Evolutionary conservation across 2,329 filamentous ascomycete genomes (phyloP), one percentile per base, ranked within the genome.

Genomic region (Aspergillus candidus): DNA sequence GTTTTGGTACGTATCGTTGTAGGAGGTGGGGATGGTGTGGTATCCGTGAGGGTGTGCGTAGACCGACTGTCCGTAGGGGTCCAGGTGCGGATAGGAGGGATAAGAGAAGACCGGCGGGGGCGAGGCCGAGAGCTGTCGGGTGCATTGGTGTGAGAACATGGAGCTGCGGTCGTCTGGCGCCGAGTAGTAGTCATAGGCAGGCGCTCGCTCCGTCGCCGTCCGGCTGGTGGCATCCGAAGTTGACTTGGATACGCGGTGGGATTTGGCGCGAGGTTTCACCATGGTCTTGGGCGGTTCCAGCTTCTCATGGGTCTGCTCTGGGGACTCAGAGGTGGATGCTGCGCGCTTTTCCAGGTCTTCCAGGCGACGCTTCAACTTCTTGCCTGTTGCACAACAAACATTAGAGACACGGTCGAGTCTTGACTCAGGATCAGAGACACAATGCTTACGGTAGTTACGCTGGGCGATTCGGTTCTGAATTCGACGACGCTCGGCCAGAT

Each of bases 401-500:
- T 27, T 27, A 27, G 22, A 27, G 22, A 27, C 22, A 27, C 22
- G 22, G 22, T 10, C 10, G 6, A 3, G 36, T 44, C 15, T 14
- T 35, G 12, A 15, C 17, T 33, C 39, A n/a, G n/a, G 1, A 4
- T n/a, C 5, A 4, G 11, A 22, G 11, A 11, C 32, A 11, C 32
- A 32, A n/a, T 6, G 78, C 83, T 66, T 76, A 94, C 89, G 89
- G 74, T 96, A 96, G 75, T 95, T 95, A 61, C 90, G 84, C 72
- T 97, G 91, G 56, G 91, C 91, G 76, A 97, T 96, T 57, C 91
- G 83, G 73, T 97, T 97, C 72, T 97, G 90, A 73, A 96, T 95
- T 64, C 90, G 81, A 60, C 90, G 78, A 62, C 93, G 83, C 72
- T 97, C 91, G 40, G 90, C 91, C 48, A 97, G 83, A 69, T 97